These are phyloP conservation scores for Stentor coeruleus DNA, from an alignment of 73 alveolate species.

Conservation along the genomic window DNA sequence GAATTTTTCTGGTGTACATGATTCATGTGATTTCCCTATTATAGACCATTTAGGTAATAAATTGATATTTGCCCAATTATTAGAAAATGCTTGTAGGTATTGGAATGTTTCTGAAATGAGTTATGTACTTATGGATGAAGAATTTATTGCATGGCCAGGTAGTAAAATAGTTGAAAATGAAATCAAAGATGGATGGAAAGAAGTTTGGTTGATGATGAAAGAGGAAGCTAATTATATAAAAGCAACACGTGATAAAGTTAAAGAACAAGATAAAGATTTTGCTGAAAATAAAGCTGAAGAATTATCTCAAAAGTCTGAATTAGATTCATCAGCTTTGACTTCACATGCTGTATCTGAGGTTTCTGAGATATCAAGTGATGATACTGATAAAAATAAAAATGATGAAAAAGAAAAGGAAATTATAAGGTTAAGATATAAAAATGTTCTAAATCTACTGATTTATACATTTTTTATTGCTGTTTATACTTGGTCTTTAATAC, in stretches of 20 bases:
- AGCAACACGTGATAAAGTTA: background rate
- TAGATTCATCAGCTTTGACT: background rate
- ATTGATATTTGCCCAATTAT: background rate
- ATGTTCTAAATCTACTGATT: background rate
- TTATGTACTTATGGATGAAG: background rate
- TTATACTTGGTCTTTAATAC: background rate
- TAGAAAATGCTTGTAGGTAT: background rate
- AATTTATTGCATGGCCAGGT: background rate
- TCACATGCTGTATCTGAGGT: background rate
- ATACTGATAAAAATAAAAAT: background rate
- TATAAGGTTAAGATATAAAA: background rate
- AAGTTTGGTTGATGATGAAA: slow-evolving; percentile 15
- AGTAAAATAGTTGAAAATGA: slow-evolving; percentile 1
- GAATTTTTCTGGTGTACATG: background rate
- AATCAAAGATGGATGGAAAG: background rate
- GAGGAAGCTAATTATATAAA: slow-evolving; percentile 1
- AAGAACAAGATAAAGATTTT: background rate
- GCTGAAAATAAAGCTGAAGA: background rate
- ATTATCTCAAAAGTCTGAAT: background rate
- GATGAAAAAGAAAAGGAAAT: slow-evolving; percentile 2
- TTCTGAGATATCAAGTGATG: background rate
- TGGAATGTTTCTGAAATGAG: background rate
- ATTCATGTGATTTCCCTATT: slow-evolving; percentile 12
- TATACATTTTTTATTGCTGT: background rate
- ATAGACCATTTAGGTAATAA: background rate